phyloP scores from a whole-genome alignment of 495 filamentous ascomycete species.

The Annulohypoxylon moriforme region DNA sequence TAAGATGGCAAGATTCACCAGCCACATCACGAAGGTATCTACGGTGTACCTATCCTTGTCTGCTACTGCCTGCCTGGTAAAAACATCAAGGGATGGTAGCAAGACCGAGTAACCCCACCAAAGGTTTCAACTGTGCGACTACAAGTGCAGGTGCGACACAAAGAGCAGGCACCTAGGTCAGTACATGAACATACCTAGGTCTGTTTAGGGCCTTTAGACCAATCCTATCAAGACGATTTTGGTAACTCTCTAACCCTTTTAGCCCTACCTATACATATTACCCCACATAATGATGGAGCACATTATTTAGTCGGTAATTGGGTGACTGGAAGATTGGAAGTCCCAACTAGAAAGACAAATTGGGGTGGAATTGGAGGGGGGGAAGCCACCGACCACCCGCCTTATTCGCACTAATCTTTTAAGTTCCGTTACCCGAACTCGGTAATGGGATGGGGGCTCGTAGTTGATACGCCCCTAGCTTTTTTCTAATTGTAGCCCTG shows the following conservation, averaged over 20 bases:
- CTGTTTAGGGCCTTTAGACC: too few relatives aligned
- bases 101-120: neutral
- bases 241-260: neutral
- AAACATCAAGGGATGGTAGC: neutral
- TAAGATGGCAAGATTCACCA: constrained; percentile 5
- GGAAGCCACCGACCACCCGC: constrained; percentile 16
- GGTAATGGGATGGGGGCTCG: constrained; percentile 2
- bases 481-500: constrained; percentile 4
- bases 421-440: neutral
- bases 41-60: neutral
- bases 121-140: constrained; percentile 1
- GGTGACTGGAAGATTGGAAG: neutral
- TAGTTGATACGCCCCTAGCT: constrained; percentile 31
- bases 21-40: neutral
- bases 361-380: constrained; percentile 8
- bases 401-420: constrained; percentile 11
- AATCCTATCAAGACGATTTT: neutral
- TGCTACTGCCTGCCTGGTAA: neutral
- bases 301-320: neutral
- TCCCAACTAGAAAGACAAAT: constrained; percentile 28
- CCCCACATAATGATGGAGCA: neutral
- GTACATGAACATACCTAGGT: neutral
- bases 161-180: neutral
- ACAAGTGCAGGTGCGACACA: neutral
- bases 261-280: neutral